Percentiles rank a stretch among this genome's conserved stretches.
Conservation (phyloP, 352 stramenopile species). For the Peronospora tabacina region DNA sequence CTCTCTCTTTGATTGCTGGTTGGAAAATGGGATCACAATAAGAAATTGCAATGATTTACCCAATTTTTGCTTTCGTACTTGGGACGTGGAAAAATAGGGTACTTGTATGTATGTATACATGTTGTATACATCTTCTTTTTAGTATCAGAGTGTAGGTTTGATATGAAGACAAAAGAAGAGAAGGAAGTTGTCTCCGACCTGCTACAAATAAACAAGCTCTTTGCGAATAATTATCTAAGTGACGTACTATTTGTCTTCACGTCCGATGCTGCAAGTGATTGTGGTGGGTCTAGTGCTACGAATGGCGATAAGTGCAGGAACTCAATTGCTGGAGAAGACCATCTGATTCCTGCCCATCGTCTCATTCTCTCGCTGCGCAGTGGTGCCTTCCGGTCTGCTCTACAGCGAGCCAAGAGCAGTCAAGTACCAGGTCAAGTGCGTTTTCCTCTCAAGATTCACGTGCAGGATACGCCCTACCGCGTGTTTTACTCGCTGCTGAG, state of each 20-base stretch:
- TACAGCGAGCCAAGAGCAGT: conserved; percentile 61
- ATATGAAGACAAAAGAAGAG: conserved; percentile 5
- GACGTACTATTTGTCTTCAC: conserved; percentile 78
- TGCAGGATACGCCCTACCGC: conserved; percentile 70
- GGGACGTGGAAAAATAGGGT: background rate
- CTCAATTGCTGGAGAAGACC: conserved; percentile 11
- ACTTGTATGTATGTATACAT: background rate
- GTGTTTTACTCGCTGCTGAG: conserved; percentile 62
- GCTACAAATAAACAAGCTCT: conserved; percentile 49
- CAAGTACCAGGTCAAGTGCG: conserved; percentile 57
- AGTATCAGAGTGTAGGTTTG: background rate
- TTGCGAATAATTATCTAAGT: conserved; percentile 64
- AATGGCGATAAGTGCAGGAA: conserved; percentile 8
- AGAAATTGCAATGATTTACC: background rate
- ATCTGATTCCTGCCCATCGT: conserved; percentile 67
- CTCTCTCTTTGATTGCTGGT: background rate
- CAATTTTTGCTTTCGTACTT: background rate
- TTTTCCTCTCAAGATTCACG: conserved; percentile 75
- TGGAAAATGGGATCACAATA: background rate
- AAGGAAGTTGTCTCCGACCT: conserved; percentile 40
- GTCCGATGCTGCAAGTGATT: conserved; percentile 16
- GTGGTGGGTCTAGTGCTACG: background rate
- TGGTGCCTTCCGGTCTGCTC: conserved; percentile 55
- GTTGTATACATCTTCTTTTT: background rate
- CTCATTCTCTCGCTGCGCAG: conserved; percentile 68